These are phyloP conservation scores for Escallonia herrerae DNA, from an alignment of 129 eudicot species.

Conservation along the genomic window DNA sequence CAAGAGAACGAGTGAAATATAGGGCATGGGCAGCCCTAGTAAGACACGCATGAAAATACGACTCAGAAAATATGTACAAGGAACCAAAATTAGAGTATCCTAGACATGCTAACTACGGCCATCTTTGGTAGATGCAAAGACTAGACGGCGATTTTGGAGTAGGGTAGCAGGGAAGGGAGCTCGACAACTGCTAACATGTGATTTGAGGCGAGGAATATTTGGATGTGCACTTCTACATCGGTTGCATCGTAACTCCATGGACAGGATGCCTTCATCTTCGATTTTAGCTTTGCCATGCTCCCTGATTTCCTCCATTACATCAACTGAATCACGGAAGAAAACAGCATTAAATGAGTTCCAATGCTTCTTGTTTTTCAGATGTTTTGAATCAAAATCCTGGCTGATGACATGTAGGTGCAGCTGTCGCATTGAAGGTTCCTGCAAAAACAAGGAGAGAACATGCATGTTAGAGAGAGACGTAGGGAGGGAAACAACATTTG, in stretches of 20 bases:
- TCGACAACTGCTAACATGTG: slow-evolving; percentile 63
- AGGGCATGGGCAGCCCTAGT: not conserved
- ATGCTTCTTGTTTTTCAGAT: slow-evolving; percentile 87
- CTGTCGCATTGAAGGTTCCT: slow-evolving; percentile 97
- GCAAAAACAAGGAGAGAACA: slow-evolving; percentile 3
- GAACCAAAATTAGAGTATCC: not conserved
- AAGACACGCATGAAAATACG: not conserved
- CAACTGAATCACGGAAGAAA: slow-evolving; percentile 77
- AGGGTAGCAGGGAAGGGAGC: slow-evolving; percentile 56
- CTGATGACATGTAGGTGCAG: slow-evolving; percentile 95
- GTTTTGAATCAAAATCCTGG: slow-evolving; percentile 81
- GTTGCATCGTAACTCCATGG: slow-evolving; percentile 88
- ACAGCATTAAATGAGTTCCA: slow-evolving; percentile 87
- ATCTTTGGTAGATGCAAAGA: slow-evolving; percentile 19
- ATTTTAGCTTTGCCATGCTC: slow-evolving; percentile 44
- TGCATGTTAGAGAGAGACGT: too few species aligned
- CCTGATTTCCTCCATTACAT: slow-evolving; percentile 63
- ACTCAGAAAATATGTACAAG: not conserved
- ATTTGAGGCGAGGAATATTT: slow-evolving; percentile 75
- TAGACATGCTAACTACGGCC: slow-evolving; percentile 9
- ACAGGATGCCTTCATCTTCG: slow-evolving; percentile 45
- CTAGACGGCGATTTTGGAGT: slow-evolving; percentile 52
- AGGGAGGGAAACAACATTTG: too few species aligned
- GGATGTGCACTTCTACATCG: slow-evolving; percentile 91
- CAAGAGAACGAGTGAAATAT: not conserved